A percentile compares a stretch with the other conserved stretches of the same genome.
Conservation (phyloP, 768 basidiomycete species). For the Russula sp. region DNA sequence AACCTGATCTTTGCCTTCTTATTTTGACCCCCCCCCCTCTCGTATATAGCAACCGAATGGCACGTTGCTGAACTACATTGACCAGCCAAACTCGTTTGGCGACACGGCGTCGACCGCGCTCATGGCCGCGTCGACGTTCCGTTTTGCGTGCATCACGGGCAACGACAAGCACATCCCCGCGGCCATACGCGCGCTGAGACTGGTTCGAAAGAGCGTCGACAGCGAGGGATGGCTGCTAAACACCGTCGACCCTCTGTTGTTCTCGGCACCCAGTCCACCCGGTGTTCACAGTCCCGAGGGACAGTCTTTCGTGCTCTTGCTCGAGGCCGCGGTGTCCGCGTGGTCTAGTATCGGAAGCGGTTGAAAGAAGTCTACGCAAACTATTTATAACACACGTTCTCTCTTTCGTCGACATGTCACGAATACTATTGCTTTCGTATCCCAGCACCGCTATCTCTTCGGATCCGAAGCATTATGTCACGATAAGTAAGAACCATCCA, state of each 20-base stretch:
- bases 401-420: no score
- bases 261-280: slow-evolving; percentile 4
- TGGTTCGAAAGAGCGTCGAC: slow-evolving; percentile 35
- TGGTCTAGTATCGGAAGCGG: neutral
- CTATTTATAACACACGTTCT: no score
- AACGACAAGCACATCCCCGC: slow-evolving; percentile 32
- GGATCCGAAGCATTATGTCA: no score
- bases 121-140: slow-evolving; percentile 49
- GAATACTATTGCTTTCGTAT: no score
- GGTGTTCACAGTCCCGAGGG: slow-evolving; percentile 20
- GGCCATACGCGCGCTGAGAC: slow-evolving; percentile 35
- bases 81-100: slow-evolving; percentile 41
- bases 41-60: slow-evolving; percentile 34
- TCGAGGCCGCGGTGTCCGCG: slow-evolving; percentile 17
- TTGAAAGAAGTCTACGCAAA: neutral
- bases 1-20: neutral
- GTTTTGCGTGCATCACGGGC: slow-evolving; percentile 40
- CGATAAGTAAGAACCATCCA: no score
- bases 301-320: slow-evolving; percentile 21
- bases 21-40: neutral
- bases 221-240: slow-evolving; percentile 21
- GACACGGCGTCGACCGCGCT: slow-evolving; percentile 53
- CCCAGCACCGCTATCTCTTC: no score
- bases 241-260: slow-evolving; percentile 15
- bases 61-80: slow-evolving; percentile 47